Evolutionary conservation across 192 early-diverging fungal genomes (phyloP).

Genomic region (Coemansia sp.): DNA sequence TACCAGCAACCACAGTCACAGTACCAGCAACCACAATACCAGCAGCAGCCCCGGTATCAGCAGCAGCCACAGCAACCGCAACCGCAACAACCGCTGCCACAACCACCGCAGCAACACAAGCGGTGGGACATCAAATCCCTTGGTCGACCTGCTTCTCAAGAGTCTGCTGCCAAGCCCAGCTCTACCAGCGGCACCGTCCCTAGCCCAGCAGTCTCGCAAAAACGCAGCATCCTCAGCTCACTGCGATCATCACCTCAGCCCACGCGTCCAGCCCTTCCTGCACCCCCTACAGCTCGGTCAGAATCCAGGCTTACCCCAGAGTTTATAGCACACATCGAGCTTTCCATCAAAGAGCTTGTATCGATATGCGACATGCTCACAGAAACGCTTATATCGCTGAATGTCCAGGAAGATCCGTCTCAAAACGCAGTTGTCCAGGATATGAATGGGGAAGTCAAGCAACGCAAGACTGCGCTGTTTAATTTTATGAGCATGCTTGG

Average conservation of each 20-base stretch:
- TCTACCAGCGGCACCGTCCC: background rate
- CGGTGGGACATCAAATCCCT: no score
- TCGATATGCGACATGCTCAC: constrained; percentile 48
- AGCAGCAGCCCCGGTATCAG: constrained; percentile 2
- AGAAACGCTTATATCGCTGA: constrained; percentile 40
- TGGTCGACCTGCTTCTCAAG: no score
- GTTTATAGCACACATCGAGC: constrained; percentile 42
- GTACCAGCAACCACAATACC: constrained; percentile 2
- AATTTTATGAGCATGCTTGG: constrained; percentile 47
- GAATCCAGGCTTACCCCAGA: constrained; percentile 17
- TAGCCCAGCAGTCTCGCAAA: background rate
- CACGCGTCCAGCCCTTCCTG: constrained; percentile 1
- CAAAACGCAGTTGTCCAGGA: constrained; percentile 32
- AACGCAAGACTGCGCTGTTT: constrained; percentile 27
- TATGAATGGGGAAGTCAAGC: constrained; percentile 32
- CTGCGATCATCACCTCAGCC: constrained; percentile 1
- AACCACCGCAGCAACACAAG: background rate
- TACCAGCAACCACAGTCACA: background rate
- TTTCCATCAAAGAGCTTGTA: constrained; percentile 28
- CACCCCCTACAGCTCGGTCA: background rate
- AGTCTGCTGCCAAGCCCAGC: no score
- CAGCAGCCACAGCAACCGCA: background rate
- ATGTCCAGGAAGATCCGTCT: constrained; percentile 43
- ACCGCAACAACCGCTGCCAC: background rate
- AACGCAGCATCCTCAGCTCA: background rate